Evolutionary conservation across 371 early-diverging fungal genomes (phyloP), one percentile per base, ranked within the genome.

Genomic region (Nematocida ironsii): DNA sequence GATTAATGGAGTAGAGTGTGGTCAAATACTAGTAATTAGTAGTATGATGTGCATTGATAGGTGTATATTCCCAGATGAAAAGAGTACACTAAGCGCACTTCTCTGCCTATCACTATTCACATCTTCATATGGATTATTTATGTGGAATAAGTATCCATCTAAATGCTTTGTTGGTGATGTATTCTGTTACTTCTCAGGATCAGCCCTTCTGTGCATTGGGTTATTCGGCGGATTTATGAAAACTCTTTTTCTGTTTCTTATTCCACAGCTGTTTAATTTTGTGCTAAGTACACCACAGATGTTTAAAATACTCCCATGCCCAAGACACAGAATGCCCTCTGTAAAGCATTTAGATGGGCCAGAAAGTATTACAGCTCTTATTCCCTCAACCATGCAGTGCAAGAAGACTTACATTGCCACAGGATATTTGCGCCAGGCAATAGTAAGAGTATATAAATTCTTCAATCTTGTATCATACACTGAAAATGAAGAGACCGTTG

Each of bases 111-210:
- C 66, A 9, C 45, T 72, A 13, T 82, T 82, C 54, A 23, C 23
- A 4, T 58, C 83, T 45, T 57, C 72, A 25, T 40, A 70, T 18
- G 70, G 69, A 6, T 61, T 83, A 16, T 80, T 75, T 45, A 23
- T 62, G 5, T 66, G 58, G 64, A 62, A 45, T 68, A 90, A 89
- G 89, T 93, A 89, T 62, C 97, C 97, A 5, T 92, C 96, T 0
- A 86, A 87, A 18, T 90, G 93, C 9, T 96, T 97, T 90, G 94
- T 94, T n/a, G 97, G 97, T 42, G 96, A 97, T 85, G 94, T 95
- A 0, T 95, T 90, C 83, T 92, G 93, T 84, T 96, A 96, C 84
- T 95, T 95, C 90, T 92, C 94, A 1, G 97, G 97, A n/a, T 95
- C 95, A 93, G 91, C 93, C 0, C 91, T 96, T 86, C 94, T 95